Evolutionary conservation across 192 early-diverging fungal genomes (phyloP).

Genomic region (Phycomyces blakesleeanus): DNA sequence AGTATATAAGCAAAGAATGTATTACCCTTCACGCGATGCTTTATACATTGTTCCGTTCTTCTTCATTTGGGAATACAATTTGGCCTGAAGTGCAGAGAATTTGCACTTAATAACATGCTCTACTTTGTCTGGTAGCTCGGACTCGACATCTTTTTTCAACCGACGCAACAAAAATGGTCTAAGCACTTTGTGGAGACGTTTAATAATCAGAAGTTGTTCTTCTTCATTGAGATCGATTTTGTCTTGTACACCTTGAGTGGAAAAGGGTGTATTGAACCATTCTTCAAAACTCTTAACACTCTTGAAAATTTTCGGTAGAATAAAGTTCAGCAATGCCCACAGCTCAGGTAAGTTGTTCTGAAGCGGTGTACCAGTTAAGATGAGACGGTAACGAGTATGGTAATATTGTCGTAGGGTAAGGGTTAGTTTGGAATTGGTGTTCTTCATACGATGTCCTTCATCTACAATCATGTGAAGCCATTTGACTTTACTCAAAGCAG

Average conservation of each 20-base stretch:
- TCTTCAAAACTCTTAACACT: slow-evolving; percentile 97
- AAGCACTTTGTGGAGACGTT: slow-evolving; percentile 93
- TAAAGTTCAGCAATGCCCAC: slow-evolving; percentile 96
- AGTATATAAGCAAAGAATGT: neutral
- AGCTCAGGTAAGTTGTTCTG: slow-evolving; percentile 98
- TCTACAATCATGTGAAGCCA: slow-evolving; percentile 99
- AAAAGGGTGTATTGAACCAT: slow-evolving; percentile 98
- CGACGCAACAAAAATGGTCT: slow-evolving; percentile 95
- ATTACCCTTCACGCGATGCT: slow-evolving; percentile 60
- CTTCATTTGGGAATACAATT: slow-evolving; percentile 86
- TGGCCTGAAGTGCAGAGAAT: slow-evolving; percentile 83
- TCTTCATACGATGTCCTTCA: slow-evolving; percentile 99
- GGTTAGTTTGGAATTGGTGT: slow-evolving; percentile 84
- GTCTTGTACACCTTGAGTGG: slow-evolving; percentile 76
- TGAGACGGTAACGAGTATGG: slow-evolving; percentile 85
- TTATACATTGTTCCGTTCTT: slow-evolving; percentile 70
- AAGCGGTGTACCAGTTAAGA: slow-evolving; percentile 96
- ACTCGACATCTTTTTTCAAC: slow-evolving; percentile 97
- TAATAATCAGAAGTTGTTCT: slow-evolving; percentile 94
- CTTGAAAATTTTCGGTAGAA: slow-evolving; percentile 94
- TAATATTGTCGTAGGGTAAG: slow-evolving; percentile 84
- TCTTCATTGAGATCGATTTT: slow-evolving; percentile 96
- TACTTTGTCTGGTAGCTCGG: slow-evolving; percentile 95
- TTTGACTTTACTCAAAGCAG: slow-evolving; percentile 83
- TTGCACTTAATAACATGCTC: slow-evolving; percentile 91